Conservation (phyloP, 1,284 basidiomycete species). For the Xerocomus alliaceus region DNA sequence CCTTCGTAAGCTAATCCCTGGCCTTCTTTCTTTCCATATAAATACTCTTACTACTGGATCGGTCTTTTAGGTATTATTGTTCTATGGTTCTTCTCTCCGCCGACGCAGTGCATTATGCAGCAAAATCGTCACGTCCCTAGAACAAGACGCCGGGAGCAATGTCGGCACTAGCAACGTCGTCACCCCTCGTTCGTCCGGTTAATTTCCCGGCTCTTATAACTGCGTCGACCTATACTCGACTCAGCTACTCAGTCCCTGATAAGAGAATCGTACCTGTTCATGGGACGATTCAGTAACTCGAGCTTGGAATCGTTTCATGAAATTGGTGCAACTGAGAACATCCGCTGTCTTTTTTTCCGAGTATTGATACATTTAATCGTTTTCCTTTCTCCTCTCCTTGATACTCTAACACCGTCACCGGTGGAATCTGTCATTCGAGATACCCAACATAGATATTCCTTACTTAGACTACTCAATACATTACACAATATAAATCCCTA, state of each 20-base stretch:
- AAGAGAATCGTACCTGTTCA: constrained; percentile 16
- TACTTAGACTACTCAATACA: background rate
- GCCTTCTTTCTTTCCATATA: no score
- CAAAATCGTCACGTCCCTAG: constrained; percentile 43
- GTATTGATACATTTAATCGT: background rate
- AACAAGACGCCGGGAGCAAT: background rate
- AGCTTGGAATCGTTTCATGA: constrained; percentile 12
- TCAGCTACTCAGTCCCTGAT: constrained; percentile 1
- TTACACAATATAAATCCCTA: background rate
- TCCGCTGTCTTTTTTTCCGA: background rate
- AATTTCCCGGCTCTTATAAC: background rate
- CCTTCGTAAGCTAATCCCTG: constrained; percentile 60
- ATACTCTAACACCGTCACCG: background rate
- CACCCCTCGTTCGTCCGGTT: background rate
- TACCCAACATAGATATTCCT: constrained; percentile 1
- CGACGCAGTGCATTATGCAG: constrained; percentile 63
- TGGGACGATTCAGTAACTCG: constrained; percentile 4
- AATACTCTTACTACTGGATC: background rate
- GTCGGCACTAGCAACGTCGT: background rate
- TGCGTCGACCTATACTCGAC: background rate
- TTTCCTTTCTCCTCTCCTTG: background rate
- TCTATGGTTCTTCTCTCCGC: constrained; percentile 61
- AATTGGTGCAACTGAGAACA: background rate
- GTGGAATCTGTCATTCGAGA: background rate
- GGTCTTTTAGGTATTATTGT: constrained; percentile 44